Evolutionary conservation across 192 early-diverging fungal genomes (phyloP), one percentile per base, ranked within the genome.

Genomic region (Rhizophagus prolifer): DNA sequence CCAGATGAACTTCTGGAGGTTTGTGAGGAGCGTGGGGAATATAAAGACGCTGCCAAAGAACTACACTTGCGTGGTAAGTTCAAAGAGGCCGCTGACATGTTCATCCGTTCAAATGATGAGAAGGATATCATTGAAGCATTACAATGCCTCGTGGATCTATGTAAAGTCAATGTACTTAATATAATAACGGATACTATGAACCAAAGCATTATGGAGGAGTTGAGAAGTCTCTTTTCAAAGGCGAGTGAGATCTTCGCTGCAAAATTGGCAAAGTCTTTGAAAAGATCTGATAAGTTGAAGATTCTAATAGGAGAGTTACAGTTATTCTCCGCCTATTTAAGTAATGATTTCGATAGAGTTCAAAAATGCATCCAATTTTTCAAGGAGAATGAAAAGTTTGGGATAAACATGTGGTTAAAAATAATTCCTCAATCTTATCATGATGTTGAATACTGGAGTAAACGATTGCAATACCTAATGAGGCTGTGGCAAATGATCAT

Each of bases 281-380:
- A 10, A 38, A 61, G 34, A 31, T 12, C n/a, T 12, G 44, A 61
- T 62, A 9, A 12, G 41, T 44, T 44, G 41, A 44, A 60, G 19
- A 60, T 60, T 0, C 5, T 62, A 25, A n/a, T 62, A 16, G 30
- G 62, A 74, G 58, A 74, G 36, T 12, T 74, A 21, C 72, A 23
- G 12, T 25, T 74, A 44, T 74, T 63, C 28, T 38, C 19, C 34
- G 72, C 72, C 36, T 74, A 62, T 61, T 74, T 74, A n/a, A 34
- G 46, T 36, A 2, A n/a, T 2, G 36, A 74, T 26, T 38, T 74
- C 14, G 31, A 25, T 63, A 14, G 26, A 9, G 61, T 26, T 63
- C 25, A 5, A 10, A 14, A 28, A 26, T 63, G 12, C 25, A 28
- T 30, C 13, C 25, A 63, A 28, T 13, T 28, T 63, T 63, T 28